phyloP scores from a whole-genome alignment of 768 basidiomycete species.

The Lentinula raphanica region DNA sequence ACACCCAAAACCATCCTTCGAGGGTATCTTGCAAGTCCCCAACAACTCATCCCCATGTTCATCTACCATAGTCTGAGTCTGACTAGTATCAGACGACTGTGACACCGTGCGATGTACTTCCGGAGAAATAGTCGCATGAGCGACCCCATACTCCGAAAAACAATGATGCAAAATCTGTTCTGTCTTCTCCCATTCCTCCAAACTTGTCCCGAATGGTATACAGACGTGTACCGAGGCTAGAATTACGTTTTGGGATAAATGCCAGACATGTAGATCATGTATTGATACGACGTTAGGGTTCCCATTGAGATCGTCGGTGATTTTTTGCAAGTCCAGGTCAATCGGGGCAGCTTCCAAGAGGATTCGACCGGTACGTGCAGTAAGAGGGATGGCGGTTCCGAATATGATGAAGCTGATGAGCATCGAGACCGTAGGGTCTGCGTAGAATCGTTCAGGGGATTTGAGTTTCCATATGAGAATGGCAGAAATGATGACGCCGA shows the following conservation, averaged over 20 bases:
- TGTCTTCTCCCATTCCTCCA: conserved; percentile 47
- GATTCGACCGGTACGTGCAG: conserved; percentile 42
- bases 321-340: conserved; percentile 43
- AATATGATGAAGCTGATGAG: conserved; percentile 50
- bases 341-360: conserved; percentile 48
- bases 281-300: conserved; percentile 43
- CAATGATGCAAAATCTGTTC: conserved; percentile 45
- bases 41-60: neutral
- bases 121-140: conserved; percentile 51
- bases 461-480: conserved; percentile 43
- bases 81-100: neutral
- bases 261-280: conserved; percentile 53
- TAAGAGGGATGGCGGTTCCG: conserved; percentile 45
- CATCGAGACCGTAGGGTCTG: conserved; percentile 48
- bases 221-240: conserved; percentile 52
- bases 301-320: conserved; percentile 41
- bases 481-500: conserved; percentile 50
- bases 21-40: conserved; percentile 3
- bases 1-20: conserved; percentile 5
- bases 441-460: conserved; percentile 44
- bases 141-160: conserved; percentile 47
- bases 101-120: conserved; percentile 30
- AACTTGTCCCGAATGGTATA: conserved; percentile 39
- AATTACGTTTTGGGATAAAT: conserved; percentile 48
- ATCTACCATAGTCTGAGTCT: neutral